Base-by-base conservation (phyloP, 2,329 filamentous ascomycete genomes). In the Zopfia rhizophila region DNA sequence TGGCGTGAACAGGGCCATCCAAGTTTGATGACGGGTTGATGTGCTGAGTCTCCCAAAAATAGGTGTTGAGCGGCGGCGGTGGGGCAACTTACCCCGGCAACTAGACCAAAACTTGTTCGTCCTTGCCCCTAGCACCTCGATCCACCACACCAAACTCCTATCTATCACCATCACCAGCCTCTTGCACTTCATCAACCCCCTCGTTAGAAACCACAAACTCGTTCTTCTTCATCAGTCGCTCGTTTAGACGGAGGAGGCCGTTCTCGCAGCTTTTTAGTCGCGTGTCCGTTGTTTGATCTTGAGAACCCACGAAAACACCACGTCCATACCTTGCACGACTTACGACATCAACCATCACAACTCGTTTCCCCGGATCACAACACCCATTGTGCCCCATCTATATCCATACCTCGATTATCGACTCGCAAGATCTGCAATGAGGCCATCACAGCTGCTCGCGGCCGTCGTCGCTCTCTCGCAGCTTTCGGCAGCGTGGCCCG, bases 361-460 rank as follows among this genome's bases (percentile, higher is more conserved):
- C 38, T 19, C 45, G 48, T 48, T 44, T 48, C 48, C 46, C 49
- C 50, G 47, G 51, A 51, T 42, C 33, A 46, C 37, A 36, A 23
- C 16, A n/a, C 8, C 19, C 16, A 31, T 31, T n/a, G n/a, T n/a
- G n/a, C n/a, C n/a, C n/a, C 18, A 10, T 23, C 18, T 12, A 7
- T 35, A 21, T 7, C 23, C 5, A 19, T 14, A 27, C 24, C 16
- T 8, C 13, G 14, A 25, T 16, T 45, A 21, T 25, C 30, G n/a
- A 10, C 25, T 18, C 12, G 17, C 22, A 29, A 27, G 3, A 14
- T 10, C 43, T 36, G 50, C 51, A 19, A 73, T 73, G 70, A 67
- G 65, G 61, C 67, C 69, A 13, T 61, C 66, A 31, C 70, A 72
- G 61, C 48, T 73, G 43, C 60, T 73, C 51, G 68, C 66, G 45